These are phyloP conservation scores for Mallotus repandus DNA, from an alignment of 441 rosid genomes.

Conservation along the genomic window DNA sequence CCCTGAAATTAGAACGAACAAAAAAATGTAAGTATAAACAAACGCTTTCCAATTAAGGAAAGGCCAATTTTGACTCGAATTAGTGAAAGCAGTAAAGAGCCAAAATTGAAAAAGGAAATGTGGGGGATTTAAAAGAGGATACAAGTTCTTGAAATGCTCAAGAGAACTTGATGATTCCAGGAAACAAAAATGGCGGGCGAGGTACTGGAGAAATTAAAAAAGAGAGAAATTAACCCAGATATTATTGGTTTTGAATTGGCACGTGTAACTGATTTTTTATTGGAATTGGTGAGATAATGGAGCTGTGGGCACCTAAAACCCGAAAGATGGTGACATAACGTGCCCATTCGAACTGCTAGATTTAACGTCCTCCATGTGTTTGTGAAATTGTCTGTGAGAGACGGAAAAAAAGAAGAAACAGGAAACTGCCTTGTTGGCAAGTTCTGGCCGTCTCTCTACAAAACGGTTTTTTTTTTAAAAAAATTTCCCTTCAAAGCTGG, in stretches of 20 bases:
- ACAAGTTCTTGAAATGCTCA: neutral
- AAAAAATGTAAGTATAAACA: neutral
- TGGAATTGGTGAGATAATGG: slow-evolving; percentile 17
- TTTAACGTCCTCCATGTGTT: slow-evolving; percentile 6
- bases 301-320: neutral
- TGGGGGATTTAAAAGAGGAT: neutral
- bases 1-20: neutral
- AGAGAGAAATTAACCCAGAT: slow-evolving; percentile 1
- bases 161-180: slow-evolving; percentile 3
- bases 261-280: slow-evolving; percentile 18
- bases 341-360: neutral
- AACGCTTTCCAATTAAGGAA: neutral
- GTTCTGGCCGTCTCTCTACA: neutral
- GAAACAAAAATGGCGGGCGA: slow-evolving; percentile 16
- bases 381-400: neutral
- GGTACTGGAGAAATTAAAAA: neutral
- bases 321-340: neutral
- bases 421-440: neutral
- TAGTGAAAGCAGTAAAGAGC: neutral
- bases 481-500: too few species aligned
- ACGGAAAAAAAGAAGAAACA: neutral
- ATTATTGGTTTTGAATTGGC: slow-evolving; percentile 14
- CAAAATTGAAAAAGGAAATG: neutral
- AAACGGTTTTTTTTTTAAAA: neutral
- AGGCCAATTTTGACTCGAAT: neutral